Evolutionary conservation across 1,139 yeast genomes (phyloP).

Genomic region (Taphrina flavorubra): DNA sequence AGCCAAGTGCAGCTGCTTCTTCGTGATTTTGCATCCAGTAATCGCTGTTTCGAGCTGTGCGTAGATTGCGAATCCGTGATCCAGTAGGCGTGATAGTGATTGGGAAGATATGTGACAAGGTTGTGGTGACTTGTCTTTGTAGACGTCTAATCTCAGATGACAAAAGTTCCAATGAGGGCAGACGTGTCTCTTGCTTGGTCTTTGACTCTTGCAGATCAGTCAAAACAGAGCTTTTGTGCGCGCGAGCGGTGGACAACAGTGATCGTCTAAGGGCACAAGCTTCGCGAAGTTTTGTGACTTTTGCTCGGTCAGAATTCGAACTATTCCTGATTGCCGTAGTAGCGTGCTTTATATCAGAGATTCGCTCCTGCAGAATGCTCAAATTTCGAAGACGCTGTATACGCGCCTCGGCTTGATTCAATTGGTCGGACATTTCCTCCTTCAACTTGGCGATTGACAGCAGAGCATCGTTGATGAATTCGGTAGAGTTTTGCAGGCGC

Average conservation of each 20-base stretch:
- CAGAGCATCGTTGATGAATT: conserved; percentile 33
- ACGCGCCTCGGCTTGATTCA: conserved; percentile 10
- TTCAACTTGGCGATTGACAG: conserved; percentile 15
- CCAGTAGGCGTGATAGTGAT: conserved; percentile 5
- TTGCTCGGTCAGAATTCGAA: not conserved
- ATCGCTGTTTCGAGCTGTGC: conserved; percentile 27
- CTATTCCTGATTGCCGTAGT: not conserved
- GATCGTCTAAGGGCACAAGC: conserved; percentile 9
- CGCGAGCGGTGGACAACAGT: not conserved
- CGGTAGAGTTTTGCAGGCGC: conserved; percentile 30
- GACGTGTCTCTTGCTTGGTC: not conserved
- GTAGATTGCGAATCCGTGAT: conserved; percentile 18
- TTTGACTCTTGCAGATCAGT: conserved; percentile 5
- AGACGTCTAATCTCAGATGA: conserved; percentile 28
- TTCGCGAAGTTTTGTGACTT: conserved; percentile 7
- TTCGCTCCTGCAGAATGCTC: not conserved
- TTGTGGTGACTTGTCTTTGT: conserved; percentile 23
- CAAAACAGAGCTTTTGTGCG: not conserved
- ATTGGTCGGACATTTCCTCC: conserved; percentile 1
- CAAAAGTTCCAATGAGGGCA: conserved; percentile 9
- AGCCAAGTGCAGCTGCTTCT: conserved; percentile 61
- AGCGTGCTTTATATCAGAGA: not conserved
- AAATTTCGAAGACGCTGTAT: not conserved
- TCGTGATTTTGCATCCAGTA: conserved; percentile 47
- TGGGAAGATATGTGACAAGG: conserved; percentile 20